Evolutionary conservation across 164 flowering plant genomes (phyloP).

Genomic region (Sedum album): DNA sequence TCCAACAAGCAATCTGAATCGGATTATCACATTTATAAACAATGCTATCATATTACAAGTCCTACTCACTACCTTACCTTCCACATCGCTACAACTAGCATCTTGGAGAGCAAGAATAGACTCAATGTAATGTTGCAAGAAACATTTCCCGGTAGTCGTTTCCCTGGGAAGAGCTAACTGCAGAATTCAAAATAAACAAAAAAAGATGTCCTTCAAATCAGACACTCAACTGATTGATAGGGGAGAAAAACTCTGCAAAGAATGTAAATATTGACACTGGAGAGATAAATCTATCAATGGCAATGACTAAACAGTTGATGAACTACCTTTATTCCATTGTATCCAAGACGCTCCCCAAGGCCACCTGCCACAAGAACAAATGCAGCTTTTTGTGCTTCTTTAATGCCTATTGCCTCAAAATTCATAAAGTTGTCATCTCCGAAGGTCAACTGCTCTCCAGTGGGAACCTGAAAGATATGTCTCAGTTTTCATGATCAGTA

Average conservation of each 20-base stretch:
- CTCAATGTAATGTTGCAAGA: conserved; percentile 80
- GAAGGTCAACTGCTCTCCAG: conserved; percentile 66
- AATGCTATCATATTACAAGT: not conserved
- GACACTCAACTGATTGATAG: not conserved
- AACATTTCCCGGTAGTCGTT: conserved; percentile 69
- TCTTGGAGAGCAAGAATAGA: conserved; percentile 79
- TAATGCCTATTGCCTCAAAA: conserved; percentile 72
- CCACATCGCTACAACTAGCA: conserved; percentile 41
- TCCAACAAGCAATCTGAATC: not conserved
- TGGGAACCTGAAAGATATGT: conserved; percentile 63
- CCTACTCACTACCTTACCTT: conserved; percentile 30
- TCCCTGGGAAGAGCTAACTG: conserved; percentile 91
- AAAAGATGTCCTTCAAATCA: not conserved
- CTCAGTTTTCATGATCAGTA: not conserved
- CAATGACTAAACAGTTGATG: not conserved
- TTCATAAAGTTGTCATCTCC: conserved; percentile 68
- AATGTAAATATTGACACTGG: not conserved
- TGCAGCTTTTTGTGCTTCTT: conserved; percentile 72
- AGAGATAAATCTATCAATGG: not conserved
- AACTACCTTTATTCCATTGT: conserved; percentile 89
- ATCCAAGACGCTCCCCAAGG: conserved; percentile 98
- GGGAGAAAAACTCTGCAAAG: not conserved
- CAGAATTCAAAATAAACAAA: conserved; percentile 14
- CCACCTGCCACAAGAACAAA: conserved; percentile 99
- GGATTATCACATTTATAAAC: not conserved